These are phyloP conservation scores for Podospora didyma DNA, from an alignment of 495 filamentous ascomycete genomes.

Conservation along the genomic window DNA sequence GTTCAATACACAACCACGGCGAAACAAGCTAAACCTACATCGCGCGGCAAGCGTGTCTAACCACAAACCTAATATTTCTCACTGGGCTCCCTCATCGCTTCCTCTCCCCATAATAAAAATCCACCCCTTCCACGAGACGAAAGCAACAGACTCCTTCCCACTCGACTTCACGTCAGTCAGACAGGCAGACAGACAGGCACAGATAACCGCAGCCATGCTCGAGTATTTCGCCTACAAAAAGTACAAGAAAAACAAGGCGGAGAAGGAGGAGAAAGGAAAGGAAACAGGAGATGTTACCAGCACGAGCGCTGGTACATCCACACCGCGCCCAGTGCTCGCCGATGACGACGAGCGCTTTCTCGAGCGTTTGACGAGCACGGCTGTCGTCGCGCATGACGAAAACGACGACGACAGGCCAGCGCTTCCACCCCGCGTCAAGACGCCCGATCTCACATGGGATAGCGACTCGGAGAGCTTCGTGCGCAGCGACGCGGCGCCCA, in stretches of 20 bases:
- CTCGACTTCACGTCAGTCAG: no score
- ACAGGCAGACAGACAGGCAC: neutral
- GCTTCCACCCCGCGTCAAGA: constrained; percentile 39
- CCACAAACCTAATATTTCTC: no score
- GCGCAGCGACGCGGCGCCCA: neutral
- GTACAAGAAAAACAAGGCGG: constrained; percentile 40
- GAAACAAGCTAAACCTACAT: no score
- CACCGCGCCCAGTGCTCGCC: constrained; percentile 30
- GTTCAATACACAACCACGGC: no score
- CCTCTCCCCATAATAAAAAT: no score
- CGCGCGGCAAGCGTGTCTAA: no score
- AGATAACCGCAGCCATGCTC: constrained; percentile 30
- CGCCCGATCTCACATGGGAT: constrained; percentile 40
- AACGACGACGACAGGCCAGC: constrained; percentile 30
- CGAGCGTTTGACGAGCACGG: constrained; percentile 34
- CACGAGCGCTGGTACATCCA: neutral
- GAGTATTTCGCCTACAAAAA: constrained; percentile 41
- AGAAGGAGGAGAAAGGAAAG: constrained; percentile 35
- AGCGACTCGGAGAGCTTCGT: constrained; percentile 34
- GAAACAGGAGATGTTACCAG: constrained; percentile 13
- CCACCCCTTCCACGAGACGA: no score
- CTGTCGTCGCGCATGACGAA: constrained; percentile 2
- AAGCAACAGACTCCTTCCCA: no score
- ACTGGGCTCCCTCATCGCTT: no score
- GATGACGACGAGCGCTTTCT: constrained; percentile 42